Evolutionary conservation across 306 rosid species (phyloP).

Genomic region (Abrus precatorius): DNA sequence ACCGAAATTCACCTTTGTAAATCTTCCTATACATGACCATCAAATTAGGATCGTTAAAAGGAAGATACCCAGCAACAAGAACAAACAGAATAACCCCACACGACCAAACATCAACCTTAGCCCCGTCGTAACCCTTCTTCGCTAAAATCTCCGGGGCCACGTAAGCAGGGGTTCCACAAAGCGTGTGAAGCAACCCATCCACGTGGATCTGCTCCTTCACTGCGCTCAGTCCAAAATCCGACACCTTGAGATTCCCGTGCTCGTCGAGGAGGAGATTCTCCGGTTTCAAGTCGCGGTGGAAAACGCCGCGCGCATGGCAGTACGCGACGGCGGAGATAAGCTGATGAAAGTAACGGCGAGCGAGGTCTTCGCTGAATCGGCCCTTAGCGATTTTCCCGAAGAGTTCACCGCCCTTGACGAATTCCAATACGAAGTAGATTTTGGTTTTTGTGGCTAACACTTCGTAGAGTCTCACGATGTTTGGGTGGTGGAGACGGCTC

Average conservation of each 20-base stretch:
- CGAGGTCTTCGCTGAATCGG: conserved; percentile 61
- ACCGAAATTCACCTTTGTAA: conserved; percentile 71
- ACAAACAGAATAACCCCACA: conserved; percentile 73
- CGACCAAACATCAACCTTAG: conserved; percentile 80
- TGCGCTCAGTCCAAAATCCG: conserved; percentile 82
- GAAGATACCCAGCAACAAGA: conserved; percentile 73
- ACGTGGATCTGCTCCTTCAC: conserved; percentile 60
- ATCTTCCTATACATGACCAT: conserved; percentile 82
- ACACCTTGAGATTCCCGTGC: conserved; percentile 61
- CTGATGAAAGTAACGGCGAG: conserved; percentile 65
- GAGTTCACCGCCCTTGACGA: conserved; percentile 76
- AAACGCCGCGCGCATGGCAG: conserved; percentile 76
- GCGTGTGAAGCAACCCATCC: conserved; percentile 78
- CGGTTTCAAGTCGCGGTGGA: conserved; percentile 81
- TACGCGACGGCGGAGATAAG: conserved; percentile 76
- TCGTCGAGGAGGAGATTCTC: conserved; percentile 75
- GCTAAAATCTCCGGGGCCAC: conserved; percentile 85
- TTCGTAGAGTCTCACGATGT: conserved; percentile 76
- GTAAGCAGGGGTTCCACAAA: conserved; percentile 87
- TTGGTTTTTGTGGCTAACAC: conserved; percentile 72
- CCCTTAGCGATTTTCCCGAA: conserved; percentile 64
- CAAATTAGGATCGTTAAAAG: conserved; percentile 77
- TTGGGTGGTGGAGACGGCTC: conserved; percentile 68
- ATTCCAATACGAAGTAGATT: conserved; percentile 75
- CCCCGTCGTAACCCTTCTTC: conserved; percentile 82